Conservation (phyloP, 2,329 filamentous ascomycete genomes). For the Fusarium sp. region DNA sequence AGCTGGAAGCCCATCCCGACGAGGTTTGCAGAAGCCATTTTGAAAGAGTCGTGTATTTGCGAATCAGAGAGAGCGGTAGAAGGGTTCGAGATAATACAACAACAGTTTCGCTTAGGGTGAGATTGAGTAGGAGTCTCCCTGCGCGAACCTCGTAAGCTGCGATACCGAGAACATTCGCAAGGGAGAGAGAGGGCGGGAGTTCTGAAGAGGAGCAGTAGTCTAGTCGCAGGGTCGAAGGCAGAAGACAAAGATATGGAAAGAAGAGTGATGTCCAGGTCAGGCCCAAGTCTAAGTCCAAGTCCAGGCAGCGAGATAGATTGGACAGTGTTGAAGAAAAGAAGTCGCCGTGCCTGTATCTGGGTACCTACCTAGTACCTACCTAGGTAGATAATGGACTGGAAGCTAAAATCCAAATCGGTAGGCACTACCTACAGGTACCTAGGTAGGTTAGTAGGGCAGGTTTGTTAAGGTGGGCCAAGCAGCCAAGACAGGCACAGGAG, state of each 20-base stretch:
- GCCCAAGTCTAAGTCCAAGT: background rate
- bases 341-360: slow-evolving; percentile 1
- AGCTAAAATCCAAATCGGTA: background rate
- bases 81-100: slow-evolving; percentile 9
- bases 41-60: slow-evolving; percentile 9
- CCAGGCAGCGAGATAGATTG: slow-evolving; percentile 16
- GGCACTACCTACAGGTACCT: background rate
- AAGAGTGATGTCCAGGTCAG: background rate
- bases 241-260: background rate
- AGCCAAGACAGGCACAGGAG: slow-evolving; percentile 1
- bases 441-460: background rate
- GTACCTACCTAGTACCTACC: background rate
- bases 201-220: background rate
- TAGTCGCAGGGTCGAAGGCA: background rate
- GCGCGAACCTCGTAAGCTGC: slow-evolving; percentile 44
- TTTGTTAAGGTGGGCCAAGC: slow-evolving; percentile 6
- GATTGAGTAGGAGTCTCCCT: slow-evolving; percentile 39
- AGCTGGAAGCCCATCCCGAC: slow-evolving; percentile 50
- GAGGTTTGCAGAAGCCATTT: slow-evolving; percentile 43
- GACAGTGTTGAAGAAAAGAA: slow-evolving; percentile 12
- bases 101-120: slow-evolving; percentile 25
- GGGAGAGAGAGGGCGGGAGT: background rate
- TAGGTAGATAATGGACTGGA: background rate
- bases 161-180: slow-evolving; percentile 42
- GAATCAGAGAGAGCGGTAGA: background rate